These are phyloP conservation scores for Pulveroboletus sp. DNA, from an alignment of 1,284 basidiomycete genomes.

Conservation along the genomic window DNA sequence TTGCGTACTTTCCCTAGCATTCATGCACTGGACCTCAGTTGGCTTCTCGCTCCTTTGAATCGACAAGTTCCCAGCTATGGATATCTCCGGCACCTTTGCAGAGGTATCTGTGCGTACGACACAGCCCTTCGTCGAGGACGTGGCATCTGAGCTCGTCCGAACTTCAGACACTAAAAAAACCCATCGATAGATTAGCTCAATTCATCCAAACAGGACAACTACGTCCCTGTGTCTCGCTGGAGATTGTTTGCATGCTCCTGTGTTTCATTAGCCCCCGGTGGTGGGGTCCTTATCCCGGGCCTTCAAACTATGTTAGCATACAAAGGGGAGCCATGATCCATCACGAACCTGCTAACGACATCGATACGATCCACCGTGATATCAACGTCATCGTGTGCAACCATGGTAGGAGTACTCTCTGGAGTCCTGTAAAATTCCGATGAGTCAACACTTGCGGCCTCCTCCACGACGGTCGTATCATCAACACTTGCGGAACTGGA, in stretches of 20 bases:
- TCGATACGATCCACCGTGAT: not conserved
- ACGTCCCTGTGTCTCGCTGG: not conserved
- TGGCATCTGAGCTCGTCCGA: not conserved
- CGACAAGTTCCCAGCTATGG: too few relatives aligned
- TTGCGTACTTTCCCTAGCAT: not conserved
- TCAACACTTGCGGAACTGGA: not conserved
- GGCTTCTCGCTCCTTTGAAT: not conserved
- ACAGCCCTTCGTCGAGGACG: not conserved
- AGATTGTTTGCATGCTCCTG: not conserved
- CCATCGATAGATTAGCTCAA: not conserved
- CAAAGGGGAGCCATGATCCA: not conserved
- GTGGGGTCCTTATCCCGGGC: not conserved
- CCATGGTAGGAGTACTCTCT: not conserved
- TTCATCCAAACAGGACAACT: too few relatives aligned
- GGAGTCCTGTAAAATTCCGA: not conserved
- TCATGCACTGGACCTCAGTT: not conserved
- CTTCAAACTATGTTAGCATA: not conserved
- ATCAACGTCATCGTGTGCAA: too few relatives aligned
- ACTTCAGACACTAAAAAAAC: too few relatives aligned
- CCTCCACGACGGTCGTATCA: not conserved
- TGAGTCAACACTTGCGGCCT: not conserved
- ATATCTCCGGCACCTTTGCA: not conserved
- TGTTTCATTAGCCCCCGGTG: not conserved
- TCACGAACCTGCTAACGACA: not conserved
- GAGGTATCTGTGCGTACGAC: not conserved